Conservation (phyloP, 352 stramenopile species). For the Phytophthora cactorum region DNA sequence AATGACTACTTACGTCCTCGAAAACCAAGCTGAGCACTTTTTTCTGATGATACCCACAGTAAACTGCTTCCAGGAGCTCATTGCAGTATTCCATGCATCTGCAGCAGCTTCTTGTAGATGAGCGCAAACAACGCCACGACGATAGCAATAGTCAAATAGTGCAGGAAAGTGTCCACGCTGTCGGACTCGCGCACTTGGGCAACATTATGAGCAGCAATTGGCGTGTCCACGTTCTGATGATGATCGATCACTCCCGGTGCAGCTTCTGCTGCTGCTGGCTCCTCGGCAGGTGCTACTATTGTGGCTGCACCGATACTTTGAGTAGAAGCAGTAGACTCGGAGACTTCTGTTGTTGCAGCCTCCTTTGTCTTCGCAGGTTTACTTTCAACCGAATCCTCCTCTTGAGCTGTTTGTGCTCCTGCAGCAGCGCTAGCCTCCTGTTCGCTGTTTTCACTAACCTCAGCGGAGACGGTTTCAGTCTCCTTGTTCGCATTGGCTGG, state of each 20-base stretch:
- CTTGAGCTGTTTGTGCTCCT: conserved; percentile 4
- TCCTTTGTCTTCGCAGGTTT: conserved; percentile 8
- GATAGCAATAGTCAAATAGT: conserved; percentile 72
- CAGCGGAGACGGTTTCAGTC: background rate
- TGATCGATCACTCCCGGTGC: conserved; percentile 9
- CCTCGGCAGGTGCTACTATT: conserved; percentile 7
- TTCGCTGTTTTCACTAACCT: conserved; percentile 4
- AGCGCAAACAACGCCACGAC: conserved; percentile 74
- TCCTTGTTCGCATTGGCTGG: conserved; percentile 17
- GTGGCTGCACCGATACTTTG: background rate
- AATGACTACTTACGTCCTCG: conserved; percentile 12
- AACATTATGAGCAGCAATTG: conserved; percentile 17
- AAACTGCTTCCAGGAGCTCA: conserved; percentile 14
- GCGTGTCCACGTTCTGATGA: conserved; percentile 17
- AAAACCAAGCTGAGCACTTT: background rate
- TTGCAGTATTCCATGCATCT: conserved; percentile 72
- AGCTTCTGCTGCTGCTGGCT: conserved; percentile 8
- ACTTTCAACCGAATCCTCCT: conserved; percentile 8
- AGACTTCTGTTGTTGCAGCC: conserved; percentile 8
- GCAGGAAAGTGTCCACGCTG: conserved; percentile 66
- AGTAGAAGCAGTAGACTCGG: conserved; percentile 2
- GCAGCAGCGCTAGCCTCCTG: conserved; percentile 1
- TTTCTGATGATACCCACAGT: background rate
- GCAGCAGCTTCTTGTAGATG: conserved; percentile 84
- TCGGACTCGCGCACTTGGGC: conserved; percentile 43